Base-by-base conservation (phyloP, 176 grass and related monocot species). In the Elaeis guineensis region DNA sequence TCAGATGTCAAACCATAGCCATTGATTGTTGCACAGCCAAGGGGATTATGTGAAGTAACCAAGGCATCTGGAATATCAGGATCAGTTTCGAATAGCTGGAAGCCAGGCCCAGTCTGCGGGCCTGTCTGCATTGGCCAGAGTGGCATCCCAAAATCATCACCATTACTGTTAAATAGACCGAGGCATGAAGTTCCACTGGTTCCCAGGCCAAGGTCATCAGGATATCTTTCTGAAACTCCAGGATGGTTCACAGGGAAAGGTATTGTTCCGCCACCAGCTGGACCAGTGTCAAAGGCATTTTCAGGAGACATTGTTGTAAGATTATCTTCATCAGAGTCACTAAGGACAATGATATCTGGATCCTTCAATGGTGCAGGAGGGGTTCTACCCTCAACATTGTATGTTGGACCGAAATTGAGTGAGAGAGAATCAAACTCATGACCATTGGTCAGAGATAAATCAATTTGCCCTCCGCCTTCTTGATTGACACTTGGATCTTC, bases 251-350 rank as follows among this genome's bases (percentile, higher is more conserved):
- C 32, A n/a, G 69, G 21, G 72, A 72, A 72, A 39, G 49, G 24
- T 57, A 65, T 69, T 5, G 25, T 67, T 28, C 56, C 32, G 21
- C 55, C 26, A 69, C 28, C 22, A 63, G 26, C 48, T 52, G 80
- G 28, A 62, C 25, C 65, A 58, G 49, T 75, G 21, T 70, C 71
- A 57, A 72, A 51, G 49, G 56, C 72, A 56, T 63, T 24, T 16
- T 68, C 52, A 62, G 77, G 64, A 79, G 80, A 86, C 55, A 96
- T 64, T 50, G 75, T 72, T 17, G 22, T 65, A 52, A 72, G 28
- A 64, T 57, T 78, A 72, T 96, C 83, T 75, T 96, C 92, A 77
- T 96, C 92, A 55, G 92, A 88, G 58, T 96, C 92, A 2, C 92
- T 88, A 60, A 96, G 64, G 59, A 87, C 69, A 72, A 96, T 85